Evolutionary conservation across 2,329 filamentous ascomycete genomes (phyloP), one percentile per base, ranked within the genome.

Genomic region (Epichloe glyceriae): DNA sequence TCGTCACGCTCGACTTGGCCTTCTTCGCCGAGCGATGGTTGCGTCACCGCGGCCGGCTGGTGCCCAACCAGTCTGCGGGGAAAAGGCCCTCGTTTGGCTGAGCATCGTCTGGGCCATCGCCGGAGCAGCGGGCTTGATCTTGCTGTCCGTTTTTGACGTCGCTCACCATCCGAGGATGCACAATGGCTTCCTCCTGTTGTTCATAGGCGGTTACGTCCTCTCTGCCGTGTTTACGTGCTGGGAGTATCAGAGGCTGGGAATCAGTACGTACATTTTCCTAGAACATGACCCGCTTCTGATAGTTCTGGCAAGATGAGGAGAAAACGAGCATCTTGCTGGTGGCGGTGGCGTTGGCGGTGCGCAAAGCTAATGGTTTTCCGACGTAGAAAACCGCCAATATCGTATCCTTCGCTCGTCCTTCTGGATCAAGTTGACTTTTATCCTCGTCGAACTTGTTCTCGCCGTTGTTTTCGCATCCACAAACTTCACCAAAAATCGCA

Each of bases 191-290:
- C 70, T 98, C 37, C 68, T 79, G 1, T 67, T 96, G 48, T 98
- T 98, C 66, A 88, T 96, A 64, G 81, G 67, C 14, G 93, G 88
- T 35, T 97, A 95, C 65, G 72, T 96, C 50, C 63, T 95, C 50
- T 88, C 83, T 4, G 90, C 91, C 51, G 76, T 96, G 58, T 91
- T 90, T 67, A 85, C 91, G 57, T 96, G 90, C 72, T 82, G 80
- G 71, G 89, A 96, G 66, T 96, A 95, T 66, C 85, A 93, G 61
- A 82, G 87, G 2, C 76, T 97, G 1, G 88, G 89, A 26, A 81
- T 85, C 49, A 83, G 78, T 79, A 66, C 50, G 75, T 70, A 35
- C 15, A 43, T 3, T 3, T 30, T 30, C 26, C 26, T 3, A 8
- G 8, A 10, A 30, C 26, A 30, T 30, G 26, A 30, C 26, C 26